Base-by-base conservation (phyloP, 1,284 basidiomycete species). In the Paramarasmius palmivorus region DNA sequence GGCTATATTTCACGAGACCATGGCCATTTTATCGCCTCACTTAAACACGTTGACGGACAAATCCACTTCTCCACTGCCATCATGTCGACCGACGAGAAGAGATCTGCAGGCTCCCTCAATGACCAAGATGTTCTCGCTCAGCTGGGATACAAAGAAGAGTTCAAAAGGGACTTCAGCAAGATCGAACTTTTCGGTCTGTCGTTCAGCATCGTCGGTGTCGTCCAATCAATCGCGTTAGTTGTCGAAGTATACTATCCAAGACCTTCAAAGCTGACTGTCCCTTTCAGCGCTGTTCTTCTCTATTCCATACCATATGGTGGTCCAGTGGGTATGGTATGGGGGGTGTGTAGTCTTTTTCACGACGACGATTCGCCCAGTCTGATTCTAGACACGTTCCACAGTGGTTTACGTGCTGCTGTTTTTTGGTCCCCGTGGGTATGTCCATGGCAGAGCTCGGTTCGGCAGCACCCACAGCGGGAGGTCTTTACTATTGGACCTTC, bases 211-310 rank as follows among this genome's bases (percentile, higher is more conserved):
- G 59, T 63, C 5, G 63, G 65, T 0, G 59, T 67, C 12, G 61
- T 65, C 20, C 65, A 32, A 12, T 32, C 29, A 32, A 32, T 32
- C 12, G 29, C 29, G 29, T 32, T 6, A 32, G 29, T 12, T 32
- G 29, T 32, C 29, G 12, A 6, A 32, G 6, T 12, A 12, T 6
- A 6, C 29, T 12, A 6, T 12, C 12, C 29, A 32, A 32, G 12
- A 39, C 29, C 17, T n/a, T n/a, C 12, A 6, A 32, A 32, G 29
- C 29, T 32, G 12, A 32, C 29, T 6, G 29, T 6, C 29, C 12
- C 12, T 47, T 39, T 29, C 20, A 81, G 81, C 2, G 85, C 87
- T 4, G 86, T 89, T 4, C 70, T 92, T 4, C 70, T 86, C 55
- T 91, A 88, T 69, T 59, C 60, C 0, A 49, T 63, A 5, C 62